Percentiles rank a stretch among this genome's conserved stretches.
Conservation (phyloP, 192 early-diverging fungal species). For the Geosiphon pyriformis region DNA sequence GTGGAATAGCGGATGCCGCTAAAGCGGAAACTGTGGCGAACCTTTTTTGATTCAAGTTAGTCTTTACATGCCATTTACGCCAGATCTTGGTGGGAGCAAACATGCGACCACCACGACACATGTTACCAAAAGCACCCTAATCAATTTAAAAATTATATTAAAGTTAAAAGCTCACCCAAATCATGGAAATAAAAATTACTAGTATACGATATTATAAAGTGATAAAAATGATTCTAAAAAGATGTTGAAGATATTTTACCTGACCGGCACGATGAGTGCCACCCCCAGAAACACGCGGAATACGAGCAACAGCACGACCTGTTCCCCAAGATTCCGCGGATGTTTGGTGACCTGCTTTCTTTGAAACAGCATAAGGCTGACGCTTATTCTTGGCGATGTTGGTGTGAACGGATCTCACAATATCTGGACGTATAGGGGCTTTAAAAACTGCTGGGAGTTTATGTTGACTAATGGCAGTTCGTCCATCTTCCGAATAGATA, state of each 20-base stretch:
- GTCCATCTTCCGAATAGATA: background rate
- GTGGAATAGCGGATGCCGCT: constrained; percentile 87
- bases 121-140: constrained; percentile 95
- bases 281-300: constrained; percentile 92
- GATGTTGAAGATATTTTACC: no score
- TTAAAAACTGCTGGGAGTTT: constrained; percentile 89
- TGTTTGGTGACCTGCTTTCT: constrained; percentile 97
- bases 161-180: no score
- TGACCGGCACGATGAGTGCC: constrained; percentile 98
- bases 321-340: constrained; percentile 98
- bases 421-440: constrained; percentile 94
- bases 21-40: constrained; percentile 95
- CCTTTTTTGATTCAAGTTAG: constrained; percentile 97
- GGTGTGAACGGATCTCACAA: constrained; percentile 93
- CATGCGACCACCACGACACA: constrained; percentile 99
- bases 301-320: constrained; percentile 98
- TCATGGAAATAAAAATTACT: no score
- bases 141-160: background rate
- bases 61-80: constrained; percentile 99
- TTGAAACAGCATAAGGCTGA: constrained; percentile 92
- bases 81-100: constrained; percentile 99
- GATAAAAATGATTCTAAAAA: no score
- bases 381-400: constrained; percentile 99
- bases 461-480: background rate
- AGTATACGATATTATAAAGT: no score